Evolutionary conservation across 306 rosid genomes (phyloP), one percentile per base, ranked within the genome.

Genomic region (Quercus robur): DNA sequence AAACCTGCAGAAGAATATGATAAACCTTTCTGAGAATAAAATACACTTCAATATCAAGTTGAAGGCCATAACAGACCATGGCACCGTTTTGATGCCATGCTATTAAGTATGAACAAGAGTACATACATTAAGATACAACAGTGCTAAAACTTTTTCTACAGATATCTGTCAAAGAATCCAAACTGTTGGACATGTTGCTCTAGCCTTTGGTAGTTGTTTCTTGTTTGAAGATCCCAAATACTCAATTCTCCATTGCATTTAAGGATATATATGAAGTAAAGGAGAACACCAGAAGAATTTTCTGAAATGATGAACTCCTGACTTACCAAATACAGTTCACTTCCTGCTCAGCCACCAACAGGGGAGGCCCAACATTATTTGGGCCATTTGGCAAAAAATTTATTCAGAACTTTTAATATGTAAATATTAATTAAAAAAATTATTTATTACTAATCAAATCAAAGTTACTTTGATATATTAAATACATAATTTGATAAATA

Each of bases 1-100:
- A 95, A 80, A 95, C 99, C 98, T 94, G 92, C 82, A 84, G 73
- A 73, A 77, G 70, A 70, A 84, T 66, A 26, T 33, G 74, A 78
- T 41, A 61, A n/a, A 62, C 58, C 55, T 19, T 73, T 61, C 18
- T 62, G 70, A 17, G 17, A 55, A 78, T 41, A 26, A 46, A 44
- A 57, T 3, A 10, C 28, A 55, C 46, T 28, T 49, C 6, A 77
- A 18, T 25, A 23, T 63, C 64, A 74, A 26, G 30, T 62, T 59
- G 71, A 71, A 70, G 15, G 28, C 41, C 20, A 28, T 6, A 63
- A 14, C 20, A 63, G n/a, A 18, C 35, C 30, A 28, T 3, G 1
- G 69, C 44, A 64, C 31, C 3, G 13, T 2, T 23, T 5, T 18
- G 15, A 64, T 30, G 14, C 21, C 7, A 18, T 31, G 41, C 11